Evolutionary conservation across 306 rosid genomes (phyloP).

Genomic region (Citrullus mucosospermus): DNA sequence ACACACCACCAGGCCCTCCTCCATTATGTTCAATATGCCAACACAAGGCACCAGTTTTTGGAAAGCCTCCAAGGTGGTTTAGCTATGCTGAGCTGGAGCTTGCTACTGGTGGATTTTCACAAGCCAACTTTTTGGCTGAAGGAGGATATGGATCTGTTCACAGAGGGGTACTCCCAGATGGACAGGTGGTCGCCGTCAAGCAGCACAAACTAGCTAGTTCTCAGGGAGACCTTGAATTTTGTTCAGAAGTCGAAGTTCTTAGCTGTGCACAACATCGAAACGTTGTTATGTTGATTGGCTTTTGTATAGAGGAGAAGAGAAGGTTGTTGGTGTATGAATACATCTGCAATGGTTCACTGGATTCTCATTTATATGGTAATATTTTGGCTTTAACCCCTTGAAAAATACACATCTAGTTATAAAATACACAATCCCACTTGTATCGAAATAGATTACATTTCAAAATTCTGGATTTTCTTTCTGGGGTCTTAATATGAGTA

Average conservation of each 20-base stretch:
- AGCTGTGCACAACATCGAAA: constrained; percentile 99
- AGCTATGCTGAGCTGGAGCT: constrained; percentile 86
- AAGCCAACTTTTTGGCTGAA: constrained; percentile 95
- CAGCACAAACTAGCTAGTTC: constrained; percentile 98
- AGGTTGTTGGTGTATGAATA: constrained; percentile 89
- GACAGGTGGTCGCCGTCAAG: constrained; percentile 94
- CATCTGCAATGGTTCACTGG: constrained; percentile 94
- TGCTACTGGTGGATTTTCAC: constrained; percentile 92
- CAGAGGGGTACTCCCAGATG: constrained; percentile 92
- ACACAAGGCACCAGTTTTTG: constrained; percentile 97
- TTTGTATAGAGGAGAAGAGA: constrained; percentile 92
- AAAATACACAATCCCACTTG: background rate
- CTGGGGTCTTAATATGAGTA: background rate
- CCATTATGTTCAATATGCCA: constrained; percentile 95
- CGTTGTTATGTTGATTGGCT: constrained; percentile 95
- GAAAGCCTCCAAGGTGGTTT: constrained; percentile 94
- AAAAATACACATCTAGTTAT: background rate
- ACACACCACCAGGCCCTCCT: constrained; percentile 84
- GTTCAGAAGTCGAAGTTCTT: constrained; percentile 96
- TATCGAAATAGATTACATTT: background rate
- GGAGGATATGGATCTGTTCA: constrained; percentile 98
- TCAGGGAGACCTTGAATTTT: constrained; percentile 90
- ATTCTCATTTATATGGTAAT: constrained; percentile 90
- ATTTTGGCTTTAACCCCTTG: background rate
- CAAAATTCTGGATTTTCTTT: background rate